These are phyloP conservation scores for Pythium sukuiense DNA, from an alignment of 352 stramenopile species.

Conservation along the genomic window DNA sequence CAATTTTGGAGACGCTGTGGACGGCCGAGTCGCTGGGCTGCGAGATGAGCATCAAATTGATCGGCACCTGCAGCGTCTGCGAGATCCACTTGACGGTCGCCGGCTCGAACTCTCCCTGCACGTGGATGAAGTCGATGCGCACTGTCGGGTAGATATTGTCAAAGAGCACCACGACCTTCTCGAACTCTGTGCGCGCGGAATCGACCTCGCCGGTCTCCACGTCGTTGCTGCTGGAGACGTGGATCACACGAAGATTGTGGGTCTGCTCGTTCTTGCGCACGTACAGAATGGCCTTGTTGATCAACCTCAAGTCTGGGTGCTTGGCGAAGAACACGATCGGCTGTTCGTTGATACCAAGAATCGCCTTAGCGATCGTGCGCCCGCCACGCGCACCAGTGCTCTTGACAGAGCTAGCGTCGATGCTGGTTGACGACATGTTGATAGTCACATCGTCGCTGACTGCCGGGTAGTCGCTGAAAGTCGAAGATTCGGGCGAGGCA, in stretches of 20 bases:
- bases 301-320: conserved; percentile 86
- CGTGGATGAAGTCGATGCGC: conserved; percentile 91
- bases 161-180: conserved; percentile 88
- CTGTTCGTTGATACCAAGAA: conserved; percentile 85
- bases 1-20: conserved; percentile 89
- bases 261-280: conserved; percentile 94
- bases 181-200: conserved; percentile 58
- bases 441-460: neutral
- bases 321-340: conserved; percentile 95
- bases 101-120: conserved; percentile 85
- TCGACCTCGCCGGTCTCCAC: conserved; percentile 35
- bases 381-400: conserved; percentile 76
- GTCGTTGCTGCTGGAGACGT: neutral
- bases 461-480: conserved; percentile 23
- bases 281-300: conserved; percentile 96
- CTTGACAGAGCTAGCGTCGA: neutral
- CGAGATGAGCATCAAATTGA: conserved; percentile 97
- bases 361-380: conserved; percentile 78
- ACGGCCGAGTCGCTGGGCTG: conserved; percentile 92
- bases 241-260: conserved; percentile 26
- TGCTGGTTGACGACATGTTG: neutral
- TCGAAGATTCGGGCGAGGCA: conserved; percentile 11
- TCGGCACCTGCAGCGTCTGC: conserved; percentile 60
- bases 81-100: conserved; percentile 92
- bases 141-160: conserved; percentile 95